Conservation (phyloP, 805 yeast genomes). For the Wickerhamiella lipophila region DNA sequence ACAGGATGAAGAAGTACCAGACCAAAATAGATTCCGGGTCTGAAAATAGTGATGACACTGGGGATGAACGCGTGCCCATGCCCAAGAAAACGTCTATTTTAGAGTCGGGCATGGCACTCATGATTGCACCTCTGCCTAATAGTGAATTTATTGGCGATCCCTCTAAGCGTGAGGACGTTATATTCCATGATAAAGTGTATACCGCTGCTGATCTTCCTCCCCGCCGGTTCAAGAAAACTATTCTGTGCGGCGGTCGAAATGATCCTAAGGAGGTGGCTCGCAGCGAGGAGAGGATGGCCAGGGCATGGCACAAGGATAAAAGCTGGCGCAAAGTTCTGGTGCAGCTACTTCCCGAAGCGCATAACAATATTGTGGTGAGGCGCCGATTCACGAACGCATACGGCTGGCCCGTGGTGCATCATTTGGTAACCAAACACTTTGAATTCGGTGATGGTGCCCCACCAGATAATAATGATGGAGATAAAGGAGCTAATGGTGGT, state of each 20-base stretch:
- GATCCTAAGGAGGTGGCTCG: conserved; percentile 28
- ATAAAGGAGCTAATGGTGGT: too few species aligned
- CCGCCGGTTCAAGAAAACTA: conserved; percentile 27
- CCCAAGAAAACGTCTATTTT: conserved; percentile 52
- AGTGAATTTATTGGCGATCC: conserved; percentile 59
- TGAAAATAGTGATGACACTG: conserved; percentile 12
- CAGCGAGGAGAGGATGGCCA: conserved; percentile 69
- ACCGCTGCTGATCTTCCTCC: conserved; percentile 53
- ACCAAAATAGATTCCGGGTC: conserved; percentile 12
- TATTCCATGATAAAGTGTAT: conserved; percentile 75
- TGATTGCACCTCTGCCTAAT: conserved; percentile 73
- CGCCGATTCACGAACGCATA: conserved; percentile 83
- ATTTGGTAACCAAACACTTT: conserved; percentile 59
- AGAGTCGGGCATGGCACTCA: conserved; percentile 61
- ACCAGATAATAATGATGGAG: too few species aligned
- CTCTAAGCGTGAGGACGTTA: conserved; percentile 44
- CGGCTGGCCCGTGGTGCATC: conserved; percentile 90
- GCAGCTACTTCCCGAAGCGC: conserved; percentile 81
- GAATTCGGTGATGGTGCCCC: too few species aligned
- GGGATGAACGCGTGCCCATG: conserved; percentile 13
- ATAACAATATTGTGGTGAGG: conserved; percentile 81
- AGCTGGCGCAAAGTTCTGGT: conserved; percentile 88
- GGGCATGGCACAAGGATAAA: conserved; percentile 75
- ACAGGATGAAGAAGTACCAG: conserved; percentile 14
- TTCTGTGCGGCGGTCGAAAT: conserved; percentile 13